These are phyloP conservation scores for Citrus medica DNA, from an alignment of 345 rosid genomes.

Conservation along the genomic window DNA sequence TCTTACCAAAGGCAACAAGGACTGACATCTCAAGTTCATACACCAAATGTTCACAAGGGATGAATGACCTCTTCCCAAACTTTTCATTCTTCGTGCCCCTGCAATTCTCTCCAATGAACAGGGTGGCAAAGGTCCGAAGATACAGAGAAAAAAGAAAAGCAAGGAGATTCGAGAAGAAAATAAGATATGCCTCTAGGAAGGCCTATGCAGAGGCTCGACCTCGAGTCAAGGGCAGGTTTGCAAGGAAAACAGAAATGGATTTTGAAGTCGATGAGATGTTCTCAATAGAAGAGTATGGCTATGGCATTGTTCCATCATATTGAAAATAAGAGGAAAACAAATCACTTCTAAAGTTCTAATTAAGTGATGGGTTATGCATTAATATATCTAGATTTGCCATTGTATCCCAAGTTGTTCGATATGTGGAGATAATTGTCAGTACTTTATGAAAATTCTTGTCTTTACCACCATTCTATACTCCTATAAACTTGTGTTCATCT, in stretches of 20 bases:
- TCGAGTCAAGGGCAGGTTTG: constrained; percentile 85
- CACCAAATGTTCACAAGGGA: constrained; percentile 41
- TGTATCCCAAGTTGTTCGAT: background rate
- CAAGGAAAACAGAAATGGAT: constrained; percentile 60
- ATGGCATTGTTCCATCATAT: constrained; percentile 72
- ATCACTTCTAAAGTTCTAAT: background rate
- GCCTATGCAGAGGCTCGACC: constrained; percentile 93
- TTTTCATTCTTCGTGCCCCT: constrained; percentile 44
- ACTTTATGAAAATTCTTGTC: background rate
- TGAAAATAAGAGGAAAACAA: background rate
- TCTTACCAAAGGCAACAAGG: constrained; percentile 59
- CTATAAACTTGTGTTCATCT: background rate
- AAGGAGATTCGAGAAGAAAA: constrained; percentile 84
- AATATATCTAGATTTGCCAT: background rate
- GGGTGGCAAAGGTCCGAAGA: constrained; percentile 84
- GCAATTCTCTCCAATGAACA: constrained; percentile 65
- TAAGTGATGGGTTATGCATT: constrained; percentile 10
- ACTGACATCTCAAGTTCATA: constrained; percentile 54
- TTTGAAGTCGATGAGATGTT: constrained; percentile 61
- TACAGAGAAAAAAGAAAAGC: constrained; percentile 91
- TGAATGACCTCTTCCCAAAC: constrained; percentile 44
- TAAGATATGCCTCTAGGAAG: constrained; percentile 91
- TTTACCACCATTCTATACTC: background rate
- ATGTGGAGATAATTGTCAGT: background rate
- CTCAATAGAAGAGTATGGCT: constrained; percentile 48